A percentile compares a stretch with the other conserved stretches of the same genome.
Conservation (phyloP, 495 filamentous ascomycete species). For the Diplogelasinospora grovesii region DNA sequence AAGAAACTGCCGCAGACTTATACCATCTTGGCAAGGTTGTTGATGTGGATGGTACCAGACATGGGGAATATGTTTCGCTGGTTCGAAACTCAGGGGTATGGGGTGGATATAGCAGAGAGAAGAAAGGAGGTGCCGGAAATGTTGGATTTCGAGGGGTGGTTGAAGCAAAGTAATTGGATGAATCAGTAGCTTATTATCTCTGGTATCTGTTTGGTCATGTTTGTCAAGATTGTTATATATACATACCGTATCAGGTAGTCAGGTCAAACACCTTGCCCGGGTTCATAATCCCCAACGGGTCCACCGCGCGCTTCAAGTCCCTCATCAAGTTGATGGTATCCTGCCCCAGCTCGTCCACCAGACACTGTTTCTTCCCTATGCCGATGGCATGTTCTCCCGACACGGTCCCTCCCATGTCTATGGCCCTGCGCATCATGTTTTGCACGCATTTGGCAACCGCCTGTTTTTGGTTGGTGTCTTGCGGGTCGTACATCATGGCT, state of each 20-base stretch:
- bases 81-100: conserved; percentile 57
- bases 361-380: conserved; percentile 27
- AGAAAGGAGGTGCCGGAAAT: conserved; percentile 44
- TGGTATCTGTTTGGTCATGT: no score
- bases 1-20: conserved; percentile 45
- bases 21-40: conserved; percentile 27
- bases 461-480: conserved; percentile 12
- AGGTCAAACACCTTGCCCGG: conserved; percentile 35
- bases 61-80: conserved; percentile 56
- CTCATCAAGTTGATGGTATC: conserved; percentile 28
- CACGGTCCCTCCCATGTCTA: conserved; percentile 35
- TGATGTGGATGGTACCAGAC: conserved; percentile 46
- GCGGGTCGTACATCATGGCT: conserved; percentile 27
- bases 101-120: conserved; percentile 49
- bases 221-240: no score
- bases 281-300: conserved; percentile 30
- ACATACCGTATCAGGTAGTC: not conserved
- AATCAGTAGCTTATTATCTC: no score
- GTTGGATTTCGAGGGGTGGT: conserved; percentile 54
- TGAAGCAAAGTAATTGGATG: conserved; percentile 56
- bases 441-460: conserved; percentile 17
- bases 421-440: conserved; percentile 25
- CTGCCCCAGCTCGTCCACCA: conserved; percentile 26
- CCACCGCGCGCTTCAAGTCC: conserved; percentile 22
- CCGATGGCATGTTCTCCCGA: conserved; percentile 32